Evolutionary conservation across 2,329 filamentous ascomycete species (phyloP).

Genomic region (Fusarium luffae): DNA sequence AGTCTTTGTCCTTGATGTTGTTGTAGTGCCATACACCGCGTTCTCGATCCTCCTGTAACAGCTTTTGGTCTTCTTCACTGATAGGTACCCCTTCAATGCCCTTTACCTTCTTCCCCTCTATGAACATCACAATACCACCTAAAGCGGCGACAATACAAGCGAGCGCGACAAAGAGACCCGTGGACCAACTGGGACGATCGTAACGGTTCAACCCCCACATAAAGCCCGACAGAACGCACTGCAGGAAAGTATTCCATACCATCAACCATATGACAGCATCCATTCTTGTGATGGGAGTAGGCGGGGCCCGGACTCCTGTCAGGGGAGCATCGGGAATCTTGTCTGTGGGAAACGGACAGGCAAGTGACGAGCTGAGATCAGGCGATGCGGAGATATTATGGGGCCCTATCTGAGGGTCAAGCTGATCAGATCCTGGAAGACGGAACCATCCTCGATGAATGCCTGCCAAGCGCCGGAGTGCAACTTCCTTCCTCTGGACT

Average conservation of each 20-base stretch:
- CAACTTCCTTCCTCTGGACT: slow-evolving; percentile 61
- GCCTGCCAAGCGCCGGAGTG: slow-evolving; percentile 75
- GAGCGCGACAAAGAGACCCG: slow-evolving; percentile 80
- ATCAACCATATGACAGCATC: slow-evolving; percentile 84
- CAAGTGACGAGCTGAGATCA: slow-evolving; percentile 42
- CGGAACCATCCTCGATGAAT: slow-evolving; percentile 83
- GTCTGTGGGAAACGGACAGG: slow-evolving; percentile 70
- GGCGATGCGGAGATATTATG: slow-evolving; percentile 60
- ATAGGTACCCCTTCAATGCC: slow-evolving; percentile 75
- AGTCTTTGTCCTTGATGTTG: slow-evolving; percentile 53
- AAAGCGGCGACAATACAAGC: slow-evolving; percentile 75
- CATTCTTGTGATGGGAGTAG: slow-evolving; percentile 78
- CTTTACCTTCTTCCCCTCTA: slow-evolving; percentile 79
- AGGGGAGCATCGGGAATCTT: slow-evolving; percentile 74
- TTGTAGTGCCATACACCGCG: slow-evolving; percentile 67
- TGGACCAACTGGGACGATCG: slow-evolving; percentile 81
- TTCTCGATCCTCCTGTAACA: slow-evolving; percentile 63
- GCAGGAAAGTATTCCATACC: slow-evolving; percentile 81
- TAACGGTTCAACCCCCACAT: slow-evolving; percentile 86
- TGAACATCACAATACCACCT: slow-evolving; percentile 76
- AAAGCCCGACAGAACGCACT: slow-evolving; percentile 76
- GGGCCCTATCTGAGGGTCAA: slow-evolving; percentile 66
- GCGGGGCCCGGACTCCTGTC: slow-evolving; percentile 76
- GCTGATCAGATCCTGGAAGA: slow-evolving; percentile 70
- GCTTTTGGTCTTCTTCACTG: slow-evolving; percentile 64